These are phyloP conservation scores for Macrocybe gigantea DNA, from an alignment of 768 basidiomycete species.

Conservation along the genomic window DNA sequence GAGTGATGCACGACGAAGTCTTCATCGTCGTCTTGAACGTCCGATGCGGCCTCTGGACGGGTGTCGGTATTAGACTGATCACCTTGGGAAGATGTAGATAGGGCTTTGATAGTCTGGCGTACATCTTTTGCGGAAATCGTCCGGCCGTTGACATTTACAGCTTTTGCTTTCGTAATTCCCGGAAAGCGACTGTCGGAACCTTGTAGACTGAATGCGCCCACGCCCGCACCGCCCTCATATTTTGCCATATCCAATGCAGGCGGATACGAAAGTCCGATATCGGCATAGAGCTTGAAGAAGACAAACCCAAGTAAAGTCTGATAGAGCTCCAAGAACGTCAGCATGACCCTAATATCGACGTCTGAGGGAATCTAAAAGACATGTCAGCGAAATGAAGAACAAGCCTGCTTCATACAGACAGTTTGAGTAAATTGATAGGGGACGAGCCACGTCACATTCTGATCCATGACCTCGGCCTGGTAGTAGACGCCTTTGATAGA, in stretches of 20 bases:
- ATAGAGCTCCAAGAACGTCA: constrained; percentile 97
- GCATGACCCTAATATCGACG: constrained; percentile 96
- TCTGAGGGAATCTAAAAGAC: constrained; percentile 75
- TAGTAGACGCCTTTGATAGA: constrained; percentile 99
- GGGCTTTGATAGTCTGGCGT: constrained; percentile 56
- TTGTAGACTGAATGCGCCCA: constrained; percentile 82
- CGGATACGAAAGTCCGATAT: constrained; percentile 89
- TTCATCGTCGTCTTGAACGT: constrained; percentile 38
- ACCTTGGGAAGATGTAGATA: constrained; percentile 18
- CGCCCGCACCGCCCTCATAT: constrained; percentile 81
- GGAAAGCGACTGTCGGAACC: constrained; percentile 25
- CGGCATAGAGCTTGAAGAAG: constrained; percentile 98
- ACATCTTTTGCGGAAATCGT: constrained; percentile 48
- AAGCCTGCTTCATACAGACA: constrained; percentile 36
- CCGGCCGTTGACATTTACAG: constrained; percentile 37
- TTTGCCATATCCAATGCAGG: constrained; percentile 80
- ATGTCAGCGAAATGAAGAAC: not conserved
- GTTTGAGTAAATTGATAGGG: constrained; percentile 97
- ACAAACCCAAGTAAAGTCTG: constrained; percentile 95
- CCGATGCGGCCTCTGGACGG: constrained; percentile 30
- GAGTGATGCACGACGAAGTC: constrained; percentile 66
- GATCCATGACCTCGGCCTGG: constrained; percentile 91
- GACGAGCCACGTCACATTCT: constrained; percentile 92
- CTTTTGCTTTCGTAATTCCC: constrained; percentile 40
- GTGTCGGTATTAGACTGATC: constrained; percentile 9